These are phyloP conservation scores for Bipolaris bicolor DNA, from an alignment of 2,329 filamentous ascomycete genomes.

Conservation along the genomic window DNA sequence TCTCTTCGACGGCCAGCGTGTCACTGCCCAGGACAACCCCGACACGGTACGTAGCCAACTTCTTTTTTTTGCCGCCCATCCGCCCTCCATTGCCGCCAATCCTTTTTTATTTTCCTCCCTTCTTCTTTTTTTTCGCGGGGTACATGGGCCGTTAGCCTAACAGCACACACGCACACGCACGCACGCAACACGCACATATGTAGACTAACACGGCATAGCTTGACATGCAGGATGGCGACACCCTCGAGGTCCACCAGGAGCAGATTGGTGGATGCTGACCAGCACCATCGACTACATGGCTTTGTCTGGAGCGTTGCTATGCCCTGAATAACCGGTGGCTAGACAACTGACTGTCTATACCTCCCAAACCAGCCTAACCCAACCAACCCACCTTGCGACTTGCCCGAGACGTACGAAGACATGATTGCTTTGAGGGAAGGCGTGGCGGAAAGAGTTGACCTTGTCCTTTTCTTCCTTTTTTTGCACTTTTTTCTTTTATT, in stretches of 20 bases:
- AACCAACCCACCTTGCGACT: slow-evolving; percentile 6
- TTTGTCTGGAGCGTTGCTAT: slow-evolving; percentile 10
- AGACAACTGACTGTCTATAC: slow-evolving; percentile 5
- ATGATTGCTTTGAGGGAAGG: slow-evolving; percentile 26
- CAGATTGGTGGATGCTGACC: slow-evolving; percentile 78
- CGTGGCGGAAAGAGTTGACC: slow-evolving; percentile 24
- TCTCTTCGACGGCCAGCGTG: slow-evolving; percentile 92
- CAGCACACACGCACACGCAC: neutral
- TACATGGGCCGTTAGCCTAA: neutral
- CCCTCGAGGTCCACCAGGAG: slow-evolving; percentile 96
- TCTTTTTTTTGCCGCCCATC: neutral
- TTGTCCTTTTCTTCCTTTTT: slow-evolving; percentile 6
- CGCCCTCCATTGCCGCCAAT: neutral
- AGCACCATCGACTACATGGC: neutral
- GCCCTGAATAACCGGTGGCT: slow-evolving; percentile 2
- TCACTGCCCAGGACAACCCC: slow-evolving; percentile 86
- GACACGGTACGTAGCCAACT: slow-evolving; percentile 73
- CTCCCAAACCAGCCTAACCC: neutral
- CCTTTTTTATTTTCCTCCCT: neutral
- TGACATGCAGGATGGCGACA: slow-evolving; percentile 96
- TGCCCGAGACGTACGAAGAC: slow-evolving; percentile 15
- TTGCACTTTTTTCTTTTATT: slow-evolving; percentile 10
- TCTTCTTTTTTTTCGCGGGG: neutral
- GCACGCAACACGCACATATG: neutral
- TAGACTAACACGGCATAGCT: slow-evolving; percentile 64